Percentiles rank a stretch among this genome's conserved stretches.
phyloP scores from a whole-genome alignment of 768 basidiomycete genomes.

The Pulveroboletus sp. region DNA sequence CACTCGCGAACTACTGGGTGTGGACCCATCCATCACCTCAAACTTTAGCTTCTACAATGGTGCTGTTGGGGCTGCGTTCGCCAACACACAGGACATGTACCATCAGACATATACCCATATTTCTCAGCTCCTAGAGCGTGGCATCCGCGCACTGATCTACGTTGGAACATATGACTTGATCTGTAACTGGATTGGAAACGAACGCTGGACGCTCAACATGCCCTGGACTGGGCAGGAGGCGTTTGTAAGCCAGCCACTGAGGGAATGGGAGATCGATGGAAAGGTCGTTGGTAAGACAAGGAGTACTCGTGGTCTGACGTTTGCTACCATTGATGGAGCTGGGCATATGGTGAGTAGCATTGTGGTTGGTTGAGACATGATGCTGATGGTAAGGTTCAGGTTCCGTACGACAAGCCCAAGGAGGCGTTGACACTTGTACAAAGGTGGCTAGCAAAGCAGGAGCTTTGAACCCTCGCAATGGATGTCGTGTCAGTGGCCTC shows the following conservation, averaged over 20 bases:
- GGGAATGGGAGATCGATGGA: constrained; percentile 56
- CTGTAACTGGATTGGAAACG: constrained; percentile 78
- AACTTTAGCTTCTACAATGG: constrained; percentile 42
- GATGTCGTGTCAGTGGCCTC: no score
- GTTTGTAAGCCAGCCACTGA: constrained; percentile 48
- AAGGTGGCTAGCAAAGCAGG: constrained; percentile 41
- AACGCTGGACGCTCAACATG: constrained; percentile 69
- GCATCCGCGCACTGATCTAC: constrained; percentile 69
- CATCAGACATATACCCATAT: constrained; percentile 35
- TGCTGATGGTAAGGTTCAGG: constrained; percentile 32
- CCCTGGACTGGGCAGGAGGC: constrained; percentile 65
- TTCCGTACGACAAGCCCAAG: constrained; percentile 62
- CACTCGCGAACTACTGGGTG: constrained; percentile 57
- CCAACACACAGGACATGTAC: constrained; percentile 37
- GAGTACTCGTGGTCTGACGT: constrained; percentile 60
- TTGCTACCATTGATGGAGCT: constrained; percentile 62
- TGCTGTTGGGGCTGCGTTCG: constrained; percentile 50
- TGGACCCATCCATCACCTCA: constrained; percentile 44
- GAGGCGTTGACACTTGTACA: constrained; percentile 50
- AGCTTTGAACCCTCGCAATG: constrained; percentile 6
- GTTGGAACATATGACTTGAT: constrained; percentile 78
- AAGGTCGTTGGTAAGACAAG: constrained; percentile 54
- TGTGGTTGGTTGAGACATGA: background rate
- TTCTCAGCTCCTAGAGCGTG: constrained; percentile 65
- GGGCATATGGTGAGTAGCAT: constrained; percentile 67